Evolutionary conservation across 176 grass and related monocot species (phyloP), one percentile per base, ranked within the genome.

Genomic region (Avena sativa): DNA sequence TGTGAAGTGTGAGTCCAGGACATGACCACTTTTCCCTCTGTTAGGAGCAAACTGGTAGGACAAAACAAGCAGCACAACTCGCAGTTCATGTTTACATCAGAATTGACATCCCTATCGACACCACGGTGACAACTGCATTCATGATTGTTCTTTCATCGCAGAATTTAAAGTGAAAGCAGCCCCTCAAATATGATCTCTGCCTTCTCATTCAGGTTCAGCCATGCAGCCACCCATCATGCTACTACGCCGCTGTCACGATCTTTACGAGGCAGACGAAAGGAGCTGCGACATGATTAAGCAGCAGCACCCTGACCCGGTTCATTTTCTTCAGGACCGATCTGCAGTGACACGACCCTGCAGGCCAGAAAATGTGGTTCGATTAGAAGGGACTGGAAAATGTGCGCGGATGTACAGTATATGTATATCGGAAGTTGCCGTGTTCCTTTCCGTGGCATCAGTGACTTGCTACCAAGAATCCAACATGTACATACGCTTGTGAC

Each of bases 361-460:
- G 17, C 12, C 1, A 12, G 11, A 4, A 50, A 23, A 12, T 8
- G 8, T 20, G 16, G 26, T 47, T 32, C 28, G 28, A 28, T 28
- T 28, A 28, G 28, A 28, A 28, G 23, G 23, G 23, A 28, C 28
- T 28, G 28, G 28, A 28, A 28, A 28, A 28, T 28, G 28, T 28
- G 28, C 28, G 28, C 28, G 28, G 28, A 28, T 28, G 28, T 28
- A 28, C 28, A 28, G 28, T 28, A 28, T 28, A 28, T 28, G 28
- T 28, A 28, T 2, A 28, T 6, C 0, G 51, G 71, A 26, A 48
- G 83, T 47, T 86, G 78, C 38, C 51, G 14, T 59, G 78, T 76
- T 76, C 78, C 83, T 81, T 81, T 89, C 88, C 55, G 20, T 5
- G 30, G 30, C 10, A 11, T 40, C 19, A 59, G 49, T 76, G 88